Conservation (phyloP, 805 yeast species). For the Candida ficus region DNA sequence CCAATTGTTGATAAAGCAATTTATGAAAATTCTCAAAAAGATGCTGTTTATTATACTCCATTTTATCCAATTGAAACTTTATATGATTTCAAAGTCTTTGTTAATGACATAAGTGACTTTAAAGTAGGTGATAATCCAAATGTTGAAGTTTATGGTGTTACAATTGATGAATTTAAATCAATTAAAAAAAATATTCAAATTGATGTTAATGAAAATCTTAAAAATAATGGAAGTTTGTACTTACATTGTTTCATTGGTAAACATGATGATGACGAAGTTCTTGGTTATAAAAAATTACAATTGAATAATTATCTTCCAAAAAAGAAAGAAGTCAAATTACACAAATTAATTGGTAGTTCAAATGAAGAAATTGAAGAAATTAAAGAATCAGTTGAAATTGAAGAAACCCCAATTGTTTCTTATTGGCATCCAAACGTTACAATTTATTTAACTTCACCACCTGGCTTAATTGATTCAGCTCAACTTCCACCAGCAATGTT, state of each 20-base stretch:
- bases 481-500: conserved; percentile 22
- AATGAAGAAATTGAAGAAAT: conserved; percentile 4
- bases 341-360: conserved; percentile 27
- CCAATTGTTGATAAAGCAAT: conserved; percentile 18
- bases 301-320: conserved; percentile 27
- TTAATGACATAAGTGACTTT: conserved; percentile 18
- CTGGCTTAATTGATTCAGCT: conserved; percentile 16
- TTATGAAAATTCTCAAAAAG: conserved; percentile 21
- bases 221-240: conserved; percentile 29
- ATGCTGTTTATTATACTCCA: conserved; percentile 18
- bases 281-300: conserved; percentile 21
- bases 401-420: conserved; percentile 20
- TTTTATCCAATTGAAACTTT: no score
- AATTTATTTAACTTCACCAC: conserved; percentile 23
- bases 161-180: conserved; percentile 9
- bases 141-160: conserved; percentile 7
- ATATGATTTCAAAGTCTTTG: conserved; percentile 19
- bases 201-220: conserved; percentile 17
- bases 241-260: conserved; percentile 27
- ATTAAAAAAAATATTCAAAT: conserved; percentile 9
- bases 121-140: not conserved
- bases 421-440: conserved; percentile 36
- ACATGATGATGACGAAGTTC: conserved; percentile 13
- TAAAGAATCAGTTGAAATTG: conserved; percentile 15
- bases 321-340: conserved; percentile 25